Evolutionary conservation across 1,284 basidiomycete species (phyloP).

Genomic region (Trichosporon coremiiforme): DNA sequence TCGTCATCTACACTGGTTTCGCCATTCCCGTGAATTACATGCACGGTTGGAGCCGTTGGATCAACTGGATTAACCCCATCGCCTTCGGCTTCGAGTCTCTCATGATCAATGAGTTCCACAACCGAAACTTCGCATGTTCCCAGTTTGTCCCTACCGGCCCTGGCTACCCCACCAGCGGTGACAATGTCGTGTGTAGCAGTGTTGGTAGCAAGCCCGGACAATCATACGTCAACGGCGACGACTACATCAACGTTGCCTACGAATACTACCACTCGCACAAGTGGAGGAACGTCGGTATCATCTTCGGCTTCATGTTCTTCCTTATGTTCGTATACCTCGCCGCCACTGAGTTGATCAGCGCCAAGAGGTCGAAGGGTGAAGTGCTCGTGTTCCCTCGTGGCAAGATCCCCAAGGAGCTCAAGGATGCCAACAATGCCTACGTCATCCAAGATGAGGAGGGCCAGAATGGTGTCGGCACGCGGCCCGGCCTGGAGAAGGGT

Average conservation of each 20-base stretch:
- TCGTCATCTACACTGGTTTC: slow-evolving; percentile 60
- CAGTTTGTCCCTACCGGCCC: slow-evolving; percentile 54
- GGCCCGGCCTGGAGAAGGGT: slow-evolving; percentile 36
- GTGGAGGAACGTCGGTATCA: slow-evolving; percentile 66
- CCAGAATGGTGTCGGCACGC: slow-evolving; percentile 38
- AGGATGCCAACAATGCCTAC: slow-evolving; percentile 36
- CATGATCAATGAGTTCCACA: slow-evolving; percentile 60
- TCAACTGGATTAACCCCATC: slow-evolving; percentile 60
- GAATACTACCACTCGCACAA: slow-evolving; percentile 65
- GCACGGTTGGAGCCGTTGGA: slow-evolving; percentile 60
- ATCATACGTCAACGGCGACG: slow-evolving; percentile 57
- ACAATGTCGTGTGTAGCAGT: slow-evolving; percentile 55
- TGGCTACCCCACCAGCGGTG: slow-evolving; percentile 45
- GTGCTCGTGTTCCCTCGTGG: slow-evolving; percentile 59
- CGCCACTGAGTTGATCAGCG: slow-evolving; percentile 61
- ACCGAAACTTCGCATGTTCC: slow-evolving; percentile 49
- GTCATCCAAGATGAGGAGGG: slow-evolving; percentile 33
- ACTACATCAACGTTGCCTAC: slow-evolving; percentile 65
- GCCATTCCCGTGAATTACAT: slow-evolving; percentile 55
- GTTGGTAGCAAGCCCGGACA: slow-evolving; percentile 56
- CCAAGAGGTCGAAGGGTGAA: slow-evolving; percentile 60
- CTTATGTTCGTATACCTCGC: slow-evolving; percentile 61
- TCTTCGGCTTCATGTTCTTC: slow-evolving; percentile 61
- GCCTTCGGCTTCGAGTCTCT: slow-evolving; percentile 57
- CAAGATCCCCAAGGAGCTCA: slow-evolving; percentile 50